Evolutionary conservation across 805 yeast genomes (phyloP).

Genomic region (Millerozyma miso): DNA sequence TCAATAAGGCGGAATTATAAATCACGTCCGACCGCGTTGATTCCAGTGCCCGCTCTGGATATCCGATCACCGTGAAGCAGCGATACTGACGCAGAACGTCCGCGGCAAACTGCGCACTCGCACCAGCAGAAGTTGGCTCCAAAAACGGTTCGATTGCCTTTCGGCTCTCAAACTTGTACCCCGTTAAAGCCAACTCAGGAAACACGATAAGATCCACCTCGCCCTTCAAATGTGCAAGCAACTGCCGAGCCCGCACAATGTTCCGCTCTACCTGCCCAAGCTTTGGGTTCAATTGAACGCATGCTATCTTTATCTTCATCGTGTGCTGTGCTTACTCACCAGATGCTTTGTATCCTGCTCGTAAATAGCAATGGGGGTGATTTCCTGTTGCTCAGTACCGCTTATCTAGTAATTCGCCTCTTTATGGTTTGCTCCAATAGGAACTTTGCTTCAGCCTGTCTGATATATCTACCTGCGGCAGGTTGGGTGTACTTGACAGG

Average conservation of each 20-base stretch:
- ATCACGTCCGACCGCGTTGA: conserved; percentile 18
- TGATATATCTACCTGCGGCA: no score
- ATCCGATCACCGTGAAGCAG: conserved; percentile 76
- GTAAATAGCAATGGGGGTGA: no score
- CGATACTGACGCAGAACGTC: conserved; percentile 43
- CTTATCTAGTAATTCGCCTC: no score
- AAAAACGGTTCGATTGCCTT: conserved; percentile 53
- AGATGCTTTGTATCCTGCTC: no score
- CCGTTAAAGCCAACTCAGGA: conserved; percentile 83
- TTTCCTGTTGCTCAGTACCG: no score
- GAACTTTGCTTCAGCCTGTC: no score
- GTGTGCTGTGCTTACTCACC: no score
- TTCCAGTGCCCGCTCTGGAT: conserved; percentile 54
- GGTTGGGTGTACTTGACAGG: no score
- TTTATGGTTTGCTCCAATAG: no score
- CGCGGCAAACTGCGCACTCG: conserved; percentile 53
- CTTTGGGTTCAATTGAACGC: conserved; percentile 63
- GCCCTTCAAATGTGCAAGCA: conserved; percentile 23
- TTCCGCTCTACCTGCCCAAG: conserved; percentile 59
- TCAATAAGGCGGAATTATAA: conserved; percentile 70
- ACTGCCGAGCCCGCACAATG: conserved; percentile 39
- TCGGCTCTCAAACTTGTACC: conserved; percentile 60
- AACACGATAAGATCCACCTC: conserved; percentile 65
- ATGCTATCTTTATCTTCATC: conserved; percentile 56
- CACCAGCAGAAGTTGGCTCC: conserved; percentile 45